Evolutionary conservation across 2,329 filamentous ascomycete genomes (phyloP).

Genomic region (Plectosphaerella plurivora): DNA sequence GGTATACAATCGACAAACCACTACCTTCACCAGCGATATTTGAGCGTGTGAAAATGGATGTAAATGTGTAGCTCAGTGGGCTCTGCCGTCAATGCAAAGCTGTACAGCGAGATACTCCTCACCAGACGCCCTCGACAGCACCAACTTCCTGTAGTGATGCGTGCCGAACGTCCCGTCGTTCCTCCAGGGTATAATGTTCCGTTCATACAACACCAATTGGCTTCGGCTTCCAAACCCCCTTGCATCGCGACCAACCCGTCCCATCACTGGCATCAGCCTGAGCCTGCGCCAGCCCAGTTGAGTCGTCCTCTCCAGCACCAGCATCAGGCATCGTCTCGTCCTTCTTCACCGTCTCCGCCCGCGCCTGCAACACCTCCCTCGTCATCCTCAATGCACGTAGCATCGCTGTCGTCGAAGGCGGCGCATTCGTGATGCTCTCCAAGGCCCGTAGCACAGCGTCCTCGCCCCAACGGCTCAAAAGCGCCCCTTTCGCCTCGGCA

Average conservation of each 20-base stretch:
- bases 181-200: neutral
- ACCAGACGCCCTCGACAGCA: neutral
- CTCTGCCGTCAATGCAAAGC: neutral
- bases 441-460: slow-evolving; percentile 30
- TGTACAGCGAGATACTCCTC: neutral
- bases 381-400: slow-evolving; percentile 40
- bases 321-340: slow-evolving; percentile 2
- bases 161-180: too few species aligned
- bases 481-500: slow-evolving; percentile 14
- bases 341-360: slow-evolving; percentile 3
- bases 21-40: too few species aligned
- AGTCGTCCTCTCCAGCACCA: slow-evolving; percentile 7
- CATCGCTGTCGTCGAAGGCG: slow-evolving; percentile 38
- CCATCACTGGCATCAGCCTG: slow-evolving; percentile 3
- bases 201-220: slow-evolving; percentile 51
- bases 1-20: too few species aligned
- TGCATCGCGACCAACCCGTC: slow-evolving; percentile 44
- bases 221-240: slow-evolving; percentile 51
- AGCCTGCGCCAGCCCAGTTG: slow-evolving; percentile 5
- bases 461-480: slow-evolving; percentile 30
- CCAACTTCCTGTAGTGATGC: too few species aligned
- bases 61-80: neutral
- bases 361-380: slow-evolving; percentile 30
- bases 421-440: slow-evolving; percentile 30
- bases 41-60: neutral